phyloP scores from a whole-genome alignment of 1,284 basidiomycete species.

The Cystobasidiaceae sp. region DNA sequence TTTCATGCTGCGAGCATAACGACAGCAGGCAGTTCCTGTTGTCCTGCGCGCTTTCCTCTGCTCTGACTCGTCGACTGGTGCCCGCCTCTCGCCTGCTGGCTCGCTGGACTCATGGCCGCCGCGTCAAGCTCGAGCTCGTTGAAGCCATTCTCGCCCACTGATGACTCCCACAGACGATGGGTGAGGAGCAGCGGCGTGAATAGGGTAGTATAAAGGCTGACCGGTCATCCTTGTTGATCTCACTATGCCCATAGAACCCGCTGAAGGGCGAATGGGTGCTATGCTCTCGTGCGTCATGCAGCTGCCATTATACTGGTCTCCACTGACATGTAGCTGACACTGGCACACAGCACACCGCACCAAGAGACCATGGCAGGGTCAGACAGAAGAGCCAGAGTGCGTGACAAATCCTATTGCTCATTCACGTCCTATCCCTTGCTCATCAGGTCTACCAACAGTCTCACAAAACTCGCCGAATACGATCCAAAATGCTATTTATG shows the following conservation, averaged over 20 bases:
- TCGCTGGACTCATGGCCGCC: too few relatives aligned
- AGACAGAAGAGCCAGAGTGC: slow-evolving; percentile 63
- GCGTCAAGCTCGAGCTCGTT: background rate
- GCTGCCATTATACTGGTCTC: background rate
- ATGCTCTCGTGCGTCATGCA: slow-evolving; percentile 42
- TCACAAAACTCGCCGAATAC: slow-evolving; percentile 56
- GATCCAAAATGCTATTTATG: slow-evolving; percentile 85
- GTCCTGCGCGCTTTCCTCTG: too few relatives aligned
- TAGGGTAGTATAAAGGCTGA: background rate
- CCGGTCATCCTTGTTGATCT: background rate
- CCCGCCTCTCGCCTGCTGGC: background rate
- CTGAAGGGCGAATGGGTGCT: slow-evolving; percentile 58
- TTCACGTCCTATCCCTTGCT: background rate
- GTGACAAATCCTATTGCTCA: slow-evolving; percentile 35
- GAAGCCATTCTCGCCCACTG: slow-evolving; percentile 44
- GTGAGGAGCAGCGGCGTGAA: background rate
- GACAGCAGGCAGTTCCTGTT: too few relatives aligned
- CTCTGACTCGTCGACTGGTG: too few relatives aligned
- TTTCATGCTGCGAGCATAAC: too few relatives aligned
- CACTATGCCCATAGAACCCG: slow-evolving; percentile 44
- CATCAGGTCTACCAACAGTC: background rate
- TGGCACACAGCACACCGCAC: slow-evolving; percentile 48
- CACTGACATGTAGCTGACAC: background rate
- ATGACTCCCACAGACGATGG: slow-evolving; percentile 47
- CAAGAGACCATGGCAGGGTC: slow-evolving; percentile 80